phyloP scores from a whole-genome alignment of 345 rosid genomes.

The Psidium guajava region DNA sequence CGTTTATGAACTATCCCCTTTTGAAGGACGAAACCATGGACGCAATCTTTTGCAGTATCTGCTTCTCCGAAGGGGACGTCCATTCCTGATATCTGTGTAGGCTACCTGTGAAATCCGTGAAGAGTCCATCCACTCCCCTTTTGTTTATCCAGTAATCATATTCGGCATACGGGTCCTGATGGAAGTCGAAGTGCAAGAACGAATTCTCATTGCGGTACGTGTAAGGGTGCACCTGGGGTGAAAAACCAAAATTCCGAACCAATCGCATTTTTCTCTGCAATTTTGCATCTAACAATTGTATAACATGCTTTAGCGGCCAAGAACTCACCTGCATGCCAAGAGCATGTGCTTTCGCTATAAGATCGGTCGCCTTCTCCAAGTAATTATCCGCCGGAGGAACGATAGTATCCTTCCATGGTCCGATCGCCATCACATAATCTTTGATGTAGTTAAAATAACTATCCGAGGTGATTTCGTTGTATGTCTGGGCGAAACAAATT shows the following conservation, averaged over 20 bases:
- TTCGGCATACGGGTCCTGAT: conserved; percentile 27
- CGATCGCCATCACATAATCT: conserved; percentile 31
- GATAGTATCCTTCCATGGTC: conserved; percentile 42
- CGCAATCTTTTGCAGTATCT: neutral
- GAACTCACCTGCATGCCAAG: conserved; percentile 21
- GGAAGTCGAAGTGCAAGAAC: conserved; percentile 22
- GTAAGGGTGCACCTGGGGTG: conserved; percentile 32
- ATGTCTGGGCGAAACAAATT: conserved; percentile 14
- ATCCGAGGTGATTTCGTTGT: conserved; percentile 32
- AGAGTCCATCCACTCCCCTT: conserved; percentile 34
- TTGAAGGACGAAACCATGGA: neutral
- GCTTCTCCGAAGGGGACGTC: conserved; percentile 1
- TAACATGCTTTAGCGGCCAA: neutral
- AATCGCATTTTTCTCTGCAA: neutral
- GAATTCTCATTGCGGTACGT: conserved; percentile 21
- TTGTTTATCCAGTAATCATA: conserved; percentile 36
- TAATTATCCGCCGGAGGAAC: conserved; percentile 20
- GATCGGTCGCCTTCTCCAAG: conserved; percentile 23
- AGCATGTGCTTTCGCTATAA: conserved; percentile 32
- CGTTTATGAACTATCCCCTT: neutral
- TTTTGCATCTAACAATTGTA: neutral
- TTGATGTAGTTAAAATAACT: conserved; percentile 22
- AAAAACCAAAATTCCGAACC: neutral
- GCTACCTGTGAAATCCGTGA: conserved; percentile 38
- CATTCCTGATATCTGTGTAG: conserved; percentile 25